phyloP scores from a whole-genome alignment of 768 basidiomycete genomes.

The Psilocybe cubensis region DNA sequence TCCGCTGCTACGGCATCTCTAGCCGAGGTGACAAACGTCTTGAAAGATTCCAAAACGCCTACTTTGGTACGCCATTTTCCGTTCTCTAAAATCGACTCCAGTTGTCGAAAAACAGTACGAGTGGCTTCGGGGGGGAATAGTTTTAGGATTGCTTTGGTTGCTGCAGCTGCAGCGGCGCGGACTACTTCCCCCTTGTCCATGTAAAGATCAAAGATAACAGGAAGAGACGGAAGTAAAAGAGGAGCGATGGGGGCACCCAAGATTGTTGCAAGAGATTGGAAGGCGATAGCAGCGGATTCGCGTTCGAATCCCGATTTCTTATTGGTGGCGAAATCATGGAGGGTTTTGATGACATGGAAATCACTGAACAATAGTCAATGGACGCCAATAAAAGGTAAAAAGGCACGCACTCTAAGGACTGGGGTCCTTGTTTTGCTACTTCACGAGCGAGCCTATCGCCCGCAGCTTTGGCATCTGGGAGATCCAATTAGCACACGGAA shows the following conservation, averaged over 20 bases:
- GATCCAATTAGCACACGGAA: slow-evolving; percentile 9
- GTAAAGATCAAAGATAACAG: slow-evolving; percentile 79
- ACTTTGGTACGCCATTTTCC: slow-evolving; percentile 97
- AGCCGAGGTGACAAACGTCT: slow-evolving; percentile 68
- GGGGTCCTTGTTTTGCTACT: slow-evolving; percentile 63
- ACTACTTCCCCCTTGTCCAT: slow-evolving; percentile 96
- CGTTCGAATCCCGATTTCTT: slow-evolving; percentile 90
- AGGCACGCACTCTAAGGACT: slow-evolving; percentile 58
- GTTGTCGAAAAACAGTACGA: slow-evolving; percentile 64
- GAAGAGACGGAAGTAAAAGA: slow-evolving; percentile 75
- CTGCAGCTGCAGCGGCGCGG: slow-evolving; percentile 75
- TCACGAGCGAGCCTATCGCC: slow-evolving; percentile 80
- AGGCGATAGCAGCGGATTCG: slow-evolving; percentile 83
- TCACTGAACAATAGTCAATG: slow-evolving; percentile 46
- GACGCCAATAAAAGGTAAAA: not conserved
- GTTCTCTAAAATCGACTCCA: slow-evolving; percentile 76
- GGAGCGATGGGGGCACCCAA: slow-evolving; percentile 76
- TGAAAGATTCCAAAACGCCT: slow-evolving; percentile 88
- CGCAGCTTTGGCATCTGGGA: slow-evolving; percentile 81
- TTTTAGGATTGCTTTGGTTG: slow-evolving; percentile 84
- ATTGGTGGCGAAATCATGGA: slow-evolving; percentile 75
- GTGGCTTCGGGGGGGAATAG: slow-evolving; percentile 83
- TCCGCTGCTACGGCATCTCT: slow-evolving; percentile 82
- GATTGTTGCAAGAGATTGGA: slow-evolving; percentile 71
- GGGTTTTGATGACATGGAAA: slow-evolving; percentile 58